phyloP scores from a whole-genome alignment of 2,329 filamentous ascomycete species.

The Ascocoryne sarcoides region DNA sequence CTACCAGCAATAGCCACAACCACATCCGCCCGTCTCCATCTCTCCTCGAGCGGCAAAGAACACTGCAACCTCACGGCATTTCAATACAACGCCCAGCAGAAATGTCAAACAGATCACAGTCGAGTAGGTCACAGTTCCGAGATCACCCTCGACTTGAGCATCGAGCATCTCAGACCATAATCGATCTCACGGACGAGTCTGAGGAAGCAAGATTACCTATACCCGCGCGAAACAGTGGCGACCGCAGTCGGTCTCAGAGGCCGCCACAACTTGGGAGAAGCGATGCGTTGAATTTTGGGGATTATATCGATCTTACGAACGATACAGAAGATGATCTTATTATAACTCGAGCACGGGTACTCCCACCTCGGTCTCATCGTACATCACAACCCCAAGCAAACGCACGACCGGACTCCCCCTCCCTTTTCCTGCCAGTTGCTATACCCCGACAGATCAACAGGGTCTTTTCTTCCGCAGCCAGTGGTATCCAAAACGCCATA shows the following conservation, averaged over 20 bases:
- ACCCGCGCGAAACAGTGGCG: not conserved
- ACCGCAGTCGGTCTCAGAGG: slow-evolving; percentile 10
- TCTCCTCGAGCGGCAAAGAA: slow-evolving; percentile 18
- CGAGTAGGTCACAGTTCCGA: slow-evolving; percentile 13
- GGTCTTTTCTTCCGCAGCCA: not conserved
- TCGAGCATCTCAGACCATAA: slow-evolving; percentile 23
- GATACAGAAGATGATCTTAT: slow-evolving; percentile 35
- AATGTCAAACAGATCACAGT: slow-evolving; percentile 18
- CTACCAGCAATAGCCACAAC: slow-evolving; percentile 5
- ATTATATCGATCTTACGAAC: slow-evolving; percentile 44
- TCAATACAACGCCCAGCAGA: slow-evolving; percentile 11
- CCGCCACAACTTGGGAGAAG: slow-evolving; percentile 24
- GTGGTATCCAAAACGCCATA: not conserved
- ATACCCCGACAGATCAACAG: not conserved
- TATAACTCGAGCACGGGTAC: slow-evolving; percentile 21
- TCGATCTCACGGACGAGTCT: slow-evolving; percentile 27
- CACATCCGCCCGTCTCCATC: slow-evolving; percentile 2
- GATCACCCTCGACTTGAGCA: slow-evolving; percentile 18
- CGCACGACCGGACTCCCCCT: slow-evolving; percentile 4
- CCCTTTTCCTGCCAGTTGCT: slow-evolving; percentile 4
- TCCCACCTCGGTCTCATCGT: slow-evolving; percentile 1
- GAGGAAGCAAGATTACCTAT: slow-evolving; percentile 15
- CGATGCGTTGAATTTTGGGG: slow-evolving; percentile 17
- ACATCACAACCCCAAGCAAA: not conserved
- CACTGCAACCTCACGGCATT: slow-evolving; percentile 23